Percentiles rank a stretch among this genome's conserved stretches.
These are phyloP conservation scores for Penicillium sp. DNA, from an alignment of 2,329 filamentous ascomycete genomes.

Conservation along the genomic window DNA sequence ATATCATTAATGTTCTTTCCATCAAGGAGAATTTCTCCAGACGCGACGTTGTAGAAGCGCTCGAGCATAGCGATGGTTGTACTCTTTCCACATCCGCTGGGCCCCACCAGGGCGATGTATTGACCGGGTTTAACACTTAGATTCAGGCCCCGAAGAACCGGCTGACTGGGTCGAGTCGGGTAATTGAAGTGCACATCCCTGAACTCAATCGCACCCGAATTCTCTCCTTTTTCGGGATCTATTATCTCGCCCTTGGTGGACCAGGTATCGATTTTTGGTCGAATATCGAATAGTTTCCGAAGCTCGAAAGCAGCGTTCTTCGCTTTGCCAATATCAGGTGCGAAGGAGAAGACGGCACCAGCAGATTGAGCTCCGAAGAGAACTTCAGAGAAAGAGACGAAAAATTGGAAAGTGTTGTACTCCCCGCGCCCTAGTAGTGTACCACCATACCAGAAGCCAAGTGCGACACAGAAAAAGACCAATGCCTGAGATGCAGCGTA, in stretches of 20 bases:
- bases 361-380: slow-evolving; percentile 93
- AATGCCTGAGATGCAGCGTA: slow-evolving; percentile 85
- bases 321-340: slow-evolving; percentile 90
- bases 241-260: slow-evolving; percentile 63
- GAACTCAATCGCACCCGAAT: slow-evolving; percentile 74
- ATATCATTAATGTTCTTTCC: slow-evolving; percentile 76
- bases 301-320: slow-evolving; percentile 79
- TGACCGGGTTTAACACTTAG: slow-evolving; percentile 48
- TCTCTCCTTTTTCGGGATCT: slow-evolving; percentile 60
- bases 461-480: slow-evolving; percentile 77
- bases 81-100: slow-evolving; percentile 89
- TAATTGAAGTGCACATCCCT: slow-evolving; percentile 92
- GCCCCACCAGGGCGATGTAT: slow-evolving; percentile 75
- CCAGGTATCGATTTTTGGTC: slow-evolving; percentile 82
- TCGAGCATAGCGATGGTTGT: slow-evolving; percentile 91
- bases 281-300: slow-evolving; percentile 81
- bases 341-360: slow-evolving; percentile 84
- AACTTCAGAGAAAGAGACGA: slow-evolving; percentile 82
- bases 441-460: slow-evolving; percentile 92
- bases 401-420: slow-evolving; percentile 83
- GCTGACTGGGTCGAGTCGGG: slow-evolving; percentile 84
- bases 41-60: slow-evolving; percentile 88
- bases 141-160: slow-evolving; percentile 84
- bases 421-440: slow-evolving; percentile 69
- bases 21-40: slow-evolving; percentile 78